phyloP scores from a whole-genome alignment of 2,329 filamentous ascomycete genomes.

The Colletotrichum aenigma region DNA sequence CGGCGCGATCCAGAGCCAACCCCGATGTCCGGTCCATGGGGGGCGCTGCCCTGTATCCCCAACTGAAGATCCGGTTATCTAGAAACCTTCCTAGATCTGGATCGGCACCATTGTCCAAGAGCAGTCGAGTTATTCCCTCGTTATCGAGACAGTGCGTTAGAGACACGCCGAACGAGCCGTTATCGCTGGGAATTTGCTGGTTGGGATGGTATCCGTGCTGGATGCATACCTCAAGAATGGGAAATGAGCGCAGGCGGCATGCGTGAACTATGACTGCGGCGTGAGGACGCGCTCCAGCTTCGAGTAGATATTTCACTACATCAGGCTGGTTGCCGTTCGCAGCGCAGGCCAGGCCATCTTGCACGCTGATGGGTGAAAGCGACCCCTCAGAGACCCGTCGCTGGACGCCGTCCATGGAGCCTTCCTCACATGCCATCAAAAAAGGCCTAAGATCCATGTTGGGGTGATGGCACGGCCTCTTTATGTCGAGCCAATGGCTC shows the following conservation, averaged over 20 bases:
- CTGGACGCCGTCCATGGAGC: background rate
- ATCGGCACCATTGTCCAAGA: background rate
- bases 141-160: background rate
- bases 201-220: background rate
- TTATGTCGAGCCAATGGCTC: background rate
- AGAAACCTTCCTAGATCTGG: background rate
- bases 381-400: background rate
- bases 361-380: background rate
- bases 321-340: background rate
- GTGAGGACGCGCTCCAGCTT: background rate
- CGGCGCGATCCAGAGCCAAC: background rate
- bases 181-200: background rate
- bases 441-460: background rate
- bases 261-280: background rate
- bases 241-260: background rate
- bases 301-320: background rate
- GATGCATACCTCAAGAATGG: background rate
- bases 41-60: background rate
- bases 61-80: background rate
- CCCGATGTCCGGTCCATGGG: background rate
- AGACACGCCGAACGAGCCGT: background rate
- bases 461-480: background rate
- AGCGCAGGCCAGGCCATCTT: background rate
- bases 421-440: background rate
- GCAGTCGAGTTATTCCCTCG: background rate